Conservation (phyloP, 352 stramenopile species). For the Phytophthora chlamydospora region DNA sequence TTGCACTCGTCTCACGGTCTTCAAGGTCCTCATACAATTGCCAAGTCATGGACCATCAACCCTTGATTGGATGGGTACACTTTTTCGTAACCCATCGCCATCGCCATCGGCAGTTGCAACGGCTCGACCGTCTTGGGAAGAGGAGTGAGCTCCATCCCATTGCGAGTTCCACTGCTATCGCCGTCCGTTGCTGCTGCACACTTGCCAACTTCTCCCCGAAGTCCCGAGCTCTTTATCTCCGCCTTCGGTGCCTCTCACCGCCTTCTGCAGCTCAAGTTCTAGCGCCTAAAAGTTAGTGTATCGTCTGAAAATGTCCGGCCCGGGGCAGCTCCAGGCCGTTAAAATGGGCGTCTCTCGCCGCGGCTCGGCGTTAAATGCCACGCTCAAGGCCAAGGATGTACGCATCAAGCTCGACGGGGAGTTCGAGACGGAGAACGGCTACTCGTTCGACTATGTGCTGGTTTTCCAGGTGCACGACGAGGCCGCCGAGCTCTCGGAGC, state of each 20-base stretch:
- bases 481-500: slow-evolving; percentile 48
- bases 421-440: slow-evolving; percentile 71
- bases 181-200: slow-evolving; percentile 18
- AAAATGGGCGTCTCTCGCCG: slow-evolving; percentile 70
- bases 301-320: slow-evolving; percentile 23
- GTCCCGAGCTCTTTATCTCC: slow-evolving; percentile 3
- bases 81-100: slow-evolving; percentile 15
- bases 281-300: slow-evolving; percentile 6
- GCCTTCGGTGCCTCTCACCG: slow-evolving; percentile 15
- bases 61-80: too few species aligned
- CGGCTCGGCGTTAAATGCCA: slow-evolving; percentile 70
- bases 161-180: background rate
- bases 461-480: slow-evolving; percentile 87
- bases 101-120: slow-evolving; percentile 7
- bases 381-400: slow-evolving; percentile 66
- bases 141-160: slow-evolving; percentile 12
- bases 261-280: slow-evolving; percentile 6
- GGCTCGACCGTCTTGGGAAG: slow-evolving; percentile 2
- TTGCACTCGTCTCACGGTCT: too few species aligned
- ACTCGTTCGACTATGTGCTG: slow-evolving; percentile 83
- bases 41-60: too few species aligned
- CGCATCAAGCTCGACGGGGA: slow-evolving; percentile 63
- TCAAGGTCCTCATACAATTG: too few species aligned
- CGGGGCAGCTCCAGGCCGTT: slow-evolving; percentile 55
- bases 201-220: slow-evolving; percentile 15